phyloP scores from a whole-genome alignment of 352 stramenopile genomes.

The Phytophthora foliorum region DNA sequence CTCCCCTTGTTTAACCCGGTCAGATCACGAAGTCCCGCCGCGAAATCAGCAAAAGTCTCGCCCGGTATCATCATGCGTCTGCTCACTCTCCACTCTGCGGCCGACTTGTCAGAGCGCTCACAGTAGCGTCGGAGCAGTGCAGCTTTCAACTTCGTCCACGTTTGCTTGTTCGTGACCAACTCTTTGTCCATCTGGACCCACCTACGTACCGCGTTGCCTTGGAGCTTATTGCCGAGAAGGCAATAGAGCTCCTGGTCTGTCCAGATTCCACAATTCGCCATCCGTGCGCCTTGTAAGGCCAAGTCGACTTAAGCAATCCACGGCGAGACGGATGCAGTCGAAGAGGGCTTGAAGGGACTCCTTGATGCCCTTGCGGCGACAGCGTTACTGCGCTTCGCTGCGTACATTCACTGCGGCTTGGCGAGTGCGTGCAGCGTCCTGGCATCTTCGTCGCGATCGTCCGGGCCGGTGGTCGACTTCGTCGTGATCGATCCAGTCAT shows the following conservation, averaged over 20 bases:
- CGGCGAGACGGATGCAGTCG: not conserved
- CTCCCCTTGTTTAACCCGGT: not conserved
- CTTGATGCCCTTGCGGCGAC: not conserved
- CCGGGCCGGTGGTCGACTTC: too few relatives aligned
- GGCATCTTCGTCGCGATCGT: too few relatives aligned
- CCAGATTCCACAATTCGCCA: not conserved
- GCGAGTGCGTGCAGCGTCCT: too few relatives aligned
- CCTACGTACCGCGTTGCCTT: not conserved
- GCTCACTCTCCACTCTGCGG: not conserved
- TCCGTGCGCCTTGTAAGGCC: not conserved
- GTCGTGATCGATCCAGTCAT: too few relatives aligned
- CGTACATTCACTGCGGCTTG: too few relatives aligned
- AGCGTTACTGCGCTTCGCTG: too few relatives aligned
- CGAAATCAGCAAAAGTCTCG: not conserved
- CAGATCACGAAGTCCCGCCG: not conserved
- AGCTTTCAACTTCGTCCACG: not conserved
- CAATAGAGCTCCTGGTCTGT: not conserved
- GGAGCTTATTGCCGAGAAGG: not conserved
- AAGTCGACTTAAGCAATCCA: not conserved
- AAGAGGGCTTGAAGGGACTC: not conserved
- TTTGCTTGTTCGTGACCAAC: not conserved
- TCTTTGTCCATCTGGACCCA: slow-evolving; percentile 5
- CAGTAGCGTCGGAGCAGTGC: not conserved
- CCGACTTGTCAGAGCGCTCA: not conserved
- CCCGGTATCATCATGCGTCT: not conserved